phyloP scores from a whole-genome alignment of 169 alveolate genomes.

The Plasmodium malariae region DNA sequence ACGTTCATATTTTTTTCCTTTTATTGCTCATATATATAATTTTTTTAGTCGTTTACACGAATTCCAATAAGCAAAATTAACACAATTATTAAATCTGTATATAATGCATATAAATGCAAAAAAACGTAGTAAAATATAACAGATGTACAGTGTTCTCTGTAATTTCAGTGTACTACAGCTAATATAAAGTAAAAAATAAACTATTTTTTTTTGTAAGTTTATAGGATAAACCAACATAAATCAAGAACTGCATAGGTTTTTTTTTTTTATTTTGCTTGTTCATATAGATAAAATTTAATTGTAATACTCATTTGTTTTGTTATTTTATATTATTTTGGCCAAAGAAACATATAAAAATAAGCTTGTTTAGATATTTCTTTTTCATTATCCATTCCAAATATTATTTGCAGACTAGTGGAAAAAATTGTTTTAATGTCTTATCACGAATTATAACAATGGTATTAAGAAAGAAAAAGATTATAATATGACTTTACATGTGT shows the following conservation, averaged over 20 bases:
- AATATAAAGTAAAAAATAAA: too few species aligned
- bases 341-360: too few species aligned
- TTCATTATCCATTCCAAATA: neutral
- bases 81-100: neutral
- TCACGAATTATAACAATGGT: too few species aligned
- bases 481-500: neutral
- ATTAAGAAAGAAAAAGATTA: neutral
- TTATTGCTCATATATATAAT: neutral
- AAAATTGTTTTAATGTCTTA: neutral
- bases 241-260: too few species aligned
- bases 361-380: neutral
- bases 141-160: neutral
- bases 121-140: neutral
- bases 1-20: neutral
- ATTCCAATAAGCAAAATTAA: neutral
- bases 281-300: too few species aligned
- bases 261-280: too few species aligned
- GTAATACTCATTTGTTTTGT: neutral
- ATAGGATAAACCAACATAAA: too few species aligned
- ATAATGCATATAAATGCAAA: neutral
- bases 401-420: neutral
- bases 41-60: neutral
- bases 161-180: neutral
- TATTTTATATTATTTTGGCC: neutral
- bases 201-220: too few species aligned